Evolutionary conservation across 768 basidiomycete genomes (phyloP).

Genomic region (Boletus edulis): DNA sequence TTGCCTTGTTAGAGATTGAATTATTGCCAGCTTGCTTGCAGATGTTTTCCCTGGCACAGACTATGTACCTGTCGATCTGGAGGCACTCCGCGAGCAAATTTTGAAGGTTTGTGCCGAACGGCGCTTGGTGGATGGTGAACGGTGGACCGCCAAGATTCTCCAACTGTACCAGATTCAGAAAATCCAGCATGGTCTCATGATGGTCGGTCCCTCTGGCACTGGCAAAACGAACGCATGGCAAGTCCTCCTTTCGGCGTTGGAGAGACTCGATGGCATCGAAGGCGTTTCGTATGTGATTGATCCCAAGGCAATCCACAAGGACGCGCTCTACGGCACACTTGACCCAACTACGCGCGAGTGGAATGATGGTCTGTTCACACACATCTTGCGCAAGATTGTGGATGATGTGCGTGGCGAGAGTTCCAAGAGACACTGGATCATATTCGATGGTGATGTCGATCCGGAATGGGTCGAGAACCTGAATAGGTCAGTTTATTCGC

Average conservation of each 20-base stretch:
- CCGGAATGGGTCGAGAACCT: conserved; percentile 99
- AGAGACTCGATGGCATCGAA: conserved; percentile 88
- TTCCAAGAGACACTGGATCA: conserved; percentile 96
- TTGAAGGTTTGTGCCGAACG: conserved; percentile 82
- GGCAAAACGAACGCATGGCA: conserved; percentile 99
- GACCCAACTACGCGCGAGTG: conserved; percentile 98
- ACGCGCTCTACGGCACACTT: conserved; percentile 94
- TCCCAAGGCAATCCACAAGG: conserved; percentile 99
- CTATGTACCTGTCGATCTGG: conserved; percentile 86
- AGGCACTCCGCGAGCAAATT: conserved; percentile 82
- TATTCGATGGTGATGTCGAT: conserved; percentile 99
- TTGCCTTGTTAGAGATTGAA: neutral
- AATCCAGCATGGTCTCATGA: conserved; percentile 99
- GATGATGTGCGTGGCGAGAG: conserved; percentile 99
- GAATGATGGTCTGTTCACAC: conserved; percentile 99
- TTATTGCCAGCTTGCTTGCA: conserved; percentile 66
- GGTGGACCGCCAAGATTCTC: conserved; percentile 93
- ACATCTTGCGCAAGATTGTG: conserved; percentile 95
- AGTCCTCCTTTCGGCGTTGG: conserved; percentile 85
- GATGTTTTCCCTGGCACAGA: conserved; percentile 98
- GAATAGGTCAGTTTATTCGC: conserved; percentile 69
- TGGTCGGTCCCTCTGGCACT: conserved; percentile 97
- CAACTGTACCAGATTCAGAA: conserved; percentile 99
- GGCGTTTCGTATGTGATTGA: conserved; percentile 97
- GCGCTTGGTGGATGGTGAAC: conserved; percentile 80